phyloP scores from a whole-genome alignment of 1,284 basidiomycete species.

The Moesziomyces sp. region DNA sequence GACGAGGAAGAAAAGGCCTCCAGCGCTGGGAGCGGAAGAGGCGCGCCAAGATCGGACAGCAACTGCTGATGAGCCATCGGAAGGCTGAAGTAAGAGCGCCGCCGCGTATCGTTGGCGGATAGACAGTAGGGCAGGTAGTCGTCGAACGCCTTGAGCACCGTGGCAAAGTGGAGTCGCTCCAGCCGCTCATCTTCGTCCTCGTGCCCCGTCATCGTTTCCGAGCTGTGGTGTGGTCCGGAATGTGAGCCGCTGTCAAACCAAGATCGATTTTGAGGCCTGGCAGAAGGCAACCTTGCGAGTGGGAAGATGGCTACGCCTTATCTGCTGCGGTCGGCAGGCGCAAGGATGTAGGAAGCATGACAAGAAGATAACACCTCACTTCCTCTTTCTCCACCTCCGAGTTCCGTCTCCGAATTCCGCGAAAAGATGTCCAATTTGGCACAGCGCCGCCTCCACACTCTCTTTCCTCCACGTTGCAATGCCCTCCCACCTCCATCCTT shows the following conservation, averaged over 20 bases:
- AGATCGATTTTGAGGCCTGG: too few species aligned
- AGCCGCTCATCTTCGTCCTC: constrained; percentile 34
- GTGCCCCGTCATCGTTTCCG: too few species aligned
- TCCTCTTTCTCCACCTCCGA: too few species aligned
- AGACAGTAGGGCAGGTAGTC: constrained; percentile 64
- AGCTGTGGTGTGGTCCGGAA: too few species aligned
- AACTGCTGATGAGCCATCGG: constrained; percentile 58
- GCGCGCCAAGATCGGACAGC: constrained; percentile 38
- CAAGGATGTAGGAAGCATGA: too few species aligned
- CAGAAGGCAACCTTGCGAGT: too few species aligned
- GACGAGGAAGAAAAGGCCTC: background rate
- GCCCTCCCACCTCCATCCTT: background rate
- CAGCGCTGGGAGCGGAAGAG: constrained; percentile 46
- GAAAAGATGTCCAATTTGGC: background rate
- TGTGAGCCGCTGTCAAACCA: too few species aligned
- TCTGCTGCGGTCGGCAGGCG: too few species aligned
- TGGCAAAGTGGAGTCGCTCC: constrained; percentile 60
- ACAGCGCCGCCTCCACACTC: background rate
- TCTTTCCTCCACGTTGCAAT: background rate
- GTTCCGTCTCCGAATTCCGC: constrained; percentile 21
- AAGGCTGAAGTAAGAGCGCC: constrained; percentile 55
- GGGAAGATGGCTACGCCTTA: too few species aligned
- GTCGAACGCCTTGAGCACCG: constrained; percentile 61
- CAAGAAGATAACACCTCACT: constrained; percentile 10
- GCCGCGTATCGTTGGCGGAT: constrained; percentile 54